These are phyloP conservation scores for Astragalus membranaceus DNA, from an alignment of 306 rosid genomes.

Conservation along the genomic window DNA sequence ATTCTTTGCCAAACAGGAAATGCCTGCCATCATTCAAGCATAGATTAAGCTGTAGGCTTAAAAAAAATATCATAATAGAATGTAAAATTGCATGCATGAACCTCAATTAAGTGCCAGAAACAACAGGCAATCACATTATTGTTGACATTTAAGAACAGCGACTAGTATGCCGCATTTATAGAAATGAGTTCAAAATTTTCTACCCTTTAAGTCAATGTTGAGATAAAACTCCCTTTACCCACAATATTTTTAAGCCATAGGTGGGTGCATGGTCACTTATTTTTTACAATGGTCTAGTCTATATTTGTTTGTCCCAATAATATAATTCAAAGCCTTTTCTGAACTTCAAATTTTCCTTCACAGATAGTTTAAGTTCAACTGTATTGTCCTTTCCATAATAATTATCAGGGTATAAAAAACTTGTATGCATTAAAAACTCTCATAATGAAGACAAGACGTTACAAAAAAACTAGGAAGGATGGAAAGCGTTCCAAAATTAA, in stretches of 20 bases:
- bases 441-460: neutral
- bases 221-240: neutral
- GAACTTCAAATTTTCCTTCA: neutral
- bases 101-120: neutral
- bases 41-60: slow-evolving; percentile 6
- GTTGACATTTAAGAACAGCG: neutral
- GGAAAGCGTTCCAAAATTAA: neutral
- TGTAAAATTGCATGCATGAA: slow-evolving; percentile 5
- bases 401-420: neutral
- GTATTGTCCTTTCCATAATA: slow-evolving; percentile 6
- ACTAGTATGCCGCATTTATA: neutral
- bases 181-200: neutral
- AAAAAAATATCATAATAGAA: neutral
- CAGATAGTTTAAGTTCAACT: neutral
- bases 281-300: neutral
- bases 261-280: neutral
- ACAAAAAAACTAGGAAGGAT: neutral
- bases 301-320: neutral
- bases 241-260: neutral
- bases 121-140: neutral
- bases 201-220: neutral
- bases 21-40: neutral
- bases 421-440: neutral
- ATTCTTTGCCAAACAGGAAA: slow-evolving; percentile 5
- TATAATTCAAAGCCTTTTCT: neutral